Conservation (phyloP, 352 stramenopile genomes). For the Pythium chondricola region DNA sequence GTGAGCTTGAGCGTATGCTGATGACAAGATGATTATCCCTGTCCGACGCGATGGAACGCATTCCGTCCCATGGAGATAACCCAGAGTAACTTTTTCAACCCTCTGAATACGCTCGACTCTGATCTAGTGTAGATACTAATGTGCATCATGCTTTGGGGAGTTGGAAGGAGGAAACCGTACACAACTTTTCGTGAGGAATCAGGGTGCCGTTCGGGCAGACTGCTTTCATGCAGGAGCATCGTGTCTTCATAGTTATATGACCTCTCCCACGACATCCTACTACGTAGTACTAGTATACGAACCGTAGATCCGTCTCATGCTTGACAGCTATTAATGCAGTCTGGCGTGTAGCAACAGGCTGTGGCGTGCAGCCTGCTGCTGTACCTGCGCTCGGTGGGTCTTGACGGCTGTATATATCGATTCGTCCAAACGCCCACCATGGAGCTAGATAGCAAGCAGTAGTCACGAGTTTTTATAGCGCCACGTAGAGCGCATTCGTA, state of each 20-base stretch:
- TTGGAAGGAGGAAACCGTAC: constrained; percentile 57
- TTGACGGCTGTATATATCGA: no score
- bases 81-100: constrained; percentile 77
- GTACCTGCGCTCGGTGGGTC: no score
- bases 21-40: constrained; percentile 86
- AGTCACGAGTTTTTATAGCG: no score
- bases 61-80: constrained; percentile 80
- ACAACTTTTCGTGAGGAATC: constrained; percentile 57
- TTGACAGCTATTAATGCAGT: no score
- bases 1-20: constrained; percentile 57
- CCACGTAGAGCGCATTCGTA: no score
- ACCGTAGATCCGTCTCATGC: no score
- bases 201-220: constrained; percentile 57
- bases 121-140: not conserved
- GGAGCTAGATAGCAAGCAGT: no score
- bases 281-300: no score
- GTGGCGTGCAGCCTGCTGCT: no score
- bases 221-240: constrained; percentile 73
- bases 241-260: constrained; percentile 89
- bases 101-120: constrained; percentile 48
- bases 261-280: no score
- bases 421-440: no score
- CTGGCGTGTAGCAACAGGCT: no score
- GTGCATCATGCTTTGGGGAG: not conserved
- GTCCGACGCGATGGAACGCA: constrained; percentile 81